Evolutionary conservation across 2,329 filamentous ascomycete species (phyloP).

Genomic region (Akanthomyces dipterigenus): DNA sequence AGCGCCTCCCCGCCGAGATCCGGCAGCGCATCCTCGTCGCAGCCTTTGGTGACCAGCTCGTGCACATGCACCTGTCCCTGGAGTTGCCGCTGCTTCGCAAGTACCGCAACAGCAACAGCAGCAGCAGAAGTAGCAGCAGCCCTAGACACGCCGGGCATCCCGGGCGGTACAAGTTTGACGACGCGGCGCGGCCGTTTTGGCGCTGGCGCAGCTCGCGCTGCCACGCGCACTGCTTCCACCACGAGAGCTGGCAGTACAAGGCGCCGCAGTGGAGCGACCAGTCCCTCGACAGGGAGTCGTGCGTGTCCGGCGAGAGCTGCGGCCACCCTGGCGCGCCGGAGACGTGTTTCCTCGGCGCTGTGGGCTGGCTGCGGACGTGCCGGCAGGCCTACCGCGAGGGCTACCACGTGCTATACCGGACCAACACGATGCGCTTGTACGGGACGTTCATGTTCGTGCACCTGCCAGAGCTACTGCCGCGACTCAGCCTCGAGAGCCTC

Average conservation of each 20-base stretch:
- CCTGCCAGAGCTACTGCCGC: not conserved
- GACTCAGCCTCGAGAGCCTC: not conserved
- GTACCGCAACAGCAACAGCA: not conserved
- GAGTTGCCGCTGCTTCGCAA: not conserved
- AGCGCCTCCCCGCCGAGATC: not conserved
- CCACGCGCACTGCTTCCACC: not conserved
- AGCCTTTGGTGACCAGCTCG: not conserved
- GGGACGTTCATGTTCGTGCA: slow-evolving; percentile 1
- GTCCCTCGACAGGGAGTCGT: not conserved
- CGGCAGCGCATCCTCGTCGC: not conserved
- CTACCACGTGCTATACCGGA: not conserved
- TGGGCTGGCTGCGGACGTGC: not conserved
- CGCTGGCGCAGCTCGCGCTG: slow-evolving; percentile 3
- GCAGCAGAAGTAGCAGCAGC: not conserved
- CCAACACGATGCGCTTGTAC: not conserved
- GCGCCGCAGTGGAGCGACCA: not conserved
- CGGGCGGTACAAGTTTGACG: not conserved
- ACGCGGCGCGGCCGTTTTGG: not conserved
- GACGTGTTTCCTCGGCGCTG: not conserved
- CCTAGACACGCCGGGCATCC: not conserved
- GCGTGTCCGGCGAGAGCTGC: not conserved
- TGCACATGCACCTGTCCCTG: slow-evolving; percentile 1
- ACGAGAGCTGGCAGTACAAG: not conserved
- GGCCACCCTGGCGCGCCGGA: not conserved
- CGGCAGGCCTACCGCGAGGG: not conserved